phyloP scores from a whole-genome alignment of 2,329 filamentous ascomycete species.

The Catunica adiposa region DNA sequence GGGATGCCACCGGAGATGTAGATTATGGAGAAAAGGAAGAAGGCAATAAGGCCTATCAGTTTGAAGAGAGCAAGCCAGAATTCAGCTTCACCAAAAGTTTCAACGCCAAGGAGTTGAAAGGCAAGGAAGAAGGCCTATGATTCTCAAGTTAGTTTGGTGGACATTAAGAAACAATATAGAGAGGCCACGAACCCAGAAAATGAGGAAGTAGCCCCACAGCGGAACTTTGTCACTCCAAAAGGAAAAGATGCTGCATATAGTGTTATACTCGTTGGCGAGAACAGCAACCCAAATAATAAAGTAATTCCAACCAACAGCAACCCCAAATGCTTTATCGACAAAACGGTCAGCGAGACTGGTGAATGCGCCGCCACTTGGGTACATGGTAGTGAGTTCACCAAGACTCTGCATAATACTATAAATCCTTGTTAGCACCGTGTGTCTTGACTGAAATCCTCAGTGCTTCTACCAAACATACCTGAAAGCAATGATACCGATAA shows the following conservation, averaged over 20 bases:
- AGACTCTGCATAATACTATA: slow-evolving; percentile 49
- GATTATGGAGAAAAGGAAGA: slow-evolving; percentile 58
- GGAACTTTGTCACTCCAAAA: slow-evolving; percentile 48
- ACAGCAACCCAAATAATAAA: slow-evolving; percentile 52
- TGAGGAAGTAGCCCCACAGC: slow-evolving; percentile 51
- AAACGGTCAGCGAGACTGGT: slow-evolving; percentile 54
- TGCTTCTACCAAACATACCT: slow-evolving; percentile 10
- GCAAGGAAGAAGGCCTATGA: slow-evolving; percentile 38
- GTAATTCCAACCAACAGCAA: slow-evolving; percentile 57
- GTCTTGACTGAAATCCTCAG: background rate
- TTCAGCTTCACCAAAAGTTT: slow-evolving; percentile 62
- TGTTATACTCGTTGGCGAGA: slow-evolving; percentile 51
- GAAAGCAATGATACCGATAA: slow-evolving; percentile 35
- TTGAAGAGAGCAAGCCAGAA: slow-evolving; percentile 66
- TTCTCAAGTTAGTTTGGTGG: background rate
- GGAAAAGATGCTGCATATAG: slow-evolving; percentile 46
- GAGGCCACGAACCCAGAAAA: slow-evolving; percentile 47
- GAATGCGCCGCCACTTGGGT: slow-evolving; percentile 55
- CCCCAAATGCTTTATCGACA: slow-evolving; percentile 52
- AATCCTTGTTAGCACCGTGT: background rate
- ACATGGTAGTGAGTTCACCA: slow-evolving; percentile 58
- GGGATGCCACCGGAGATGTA: slow-evolving; percentile 52
- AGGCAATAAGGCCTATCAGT: slow-evolving; percentile 50
- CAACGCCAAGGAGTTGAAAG: slow-evolving; percentile 55
- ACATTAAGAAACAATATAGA: background rate